phyloP scores from a whole-genome alignment of 345 rosid species.

The Linum usitatissimum region DNA sequence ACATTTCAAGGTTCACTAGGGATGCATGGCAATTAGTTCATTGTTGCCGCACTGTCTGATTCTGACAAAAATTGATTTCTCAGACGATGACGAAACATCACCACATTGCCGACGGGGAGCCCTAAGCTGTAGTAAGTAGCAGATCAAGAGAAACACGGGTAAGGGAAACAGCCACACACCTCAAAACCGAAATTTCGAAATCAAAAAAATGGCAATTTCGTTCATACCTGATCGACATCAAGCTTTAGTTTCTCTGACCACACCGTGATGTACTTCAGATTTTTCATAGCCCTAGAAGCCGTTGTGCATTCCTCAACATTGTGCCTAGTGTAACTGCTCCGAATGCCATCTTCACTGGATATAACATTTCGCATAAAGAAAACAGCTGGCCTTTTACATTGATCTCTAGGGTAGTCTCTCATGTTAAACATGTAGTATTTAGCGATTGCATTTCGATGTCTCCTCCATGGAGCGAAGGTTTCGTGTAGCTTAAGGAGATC shows the following conservation, averaged over 20 bases:
- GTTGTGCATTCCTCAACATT: slow-evolving; percentile 34
- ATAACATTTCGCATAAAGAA: slow-evolving; percentile 49
- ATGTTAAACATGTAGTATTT: slow-evolving; percentile 51
- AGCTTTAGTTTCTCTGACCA: slow-evolving; percentile 39
- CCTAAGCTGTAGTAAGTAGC: slow-evolving; percentile 33
- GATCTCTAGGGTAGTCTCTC: slow-evolving; percentile 65
- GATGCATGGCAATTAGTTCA: slow-evolving; percentile 58
- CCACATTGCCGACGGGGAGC: slow-evolving; percentile 69
- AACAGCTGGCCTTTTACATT: slow-evolving; percentile 51
- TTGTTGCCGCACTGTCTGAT: slow-evolving; percentile 41
- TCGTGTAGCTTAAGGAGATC: slow-evolving; percentile 55
- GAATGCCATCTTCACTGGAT: slow-evolving; percentile 34
- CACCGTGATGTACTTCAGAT: slow-evolving; percentile 35
- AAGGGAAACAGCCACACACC: not conserved
- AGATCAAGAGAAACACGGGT: not conserved
- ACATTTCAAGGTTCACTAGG: slow-evolving; percentile 14
- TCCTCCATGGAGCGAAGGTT: slow-evolving; percentile 73
- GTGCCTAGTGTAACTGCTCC: slow-evolving; percentile 49
- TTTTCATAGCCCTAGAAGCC: slow-evolving; percentile 30
- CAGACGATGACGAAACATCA: slow-evolving; percentile 34
- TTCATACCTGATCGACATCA: slow-evolving; percentile 47
- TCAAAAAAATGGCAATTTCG: not conserved
- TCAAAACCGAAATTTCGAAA: not conserved
- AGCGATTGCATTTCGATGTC: slow-evolving; percentile 33
- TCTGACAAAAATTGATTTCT: slow-evolving; percentile 43